A percentile compares a stretch with the other conserved stretches of the same genome.
Evolutionary conservation across 2,329 filamentous ascomycete genomes (phyloP).

Genomic region (Aureobasidium sp.): DNA sequence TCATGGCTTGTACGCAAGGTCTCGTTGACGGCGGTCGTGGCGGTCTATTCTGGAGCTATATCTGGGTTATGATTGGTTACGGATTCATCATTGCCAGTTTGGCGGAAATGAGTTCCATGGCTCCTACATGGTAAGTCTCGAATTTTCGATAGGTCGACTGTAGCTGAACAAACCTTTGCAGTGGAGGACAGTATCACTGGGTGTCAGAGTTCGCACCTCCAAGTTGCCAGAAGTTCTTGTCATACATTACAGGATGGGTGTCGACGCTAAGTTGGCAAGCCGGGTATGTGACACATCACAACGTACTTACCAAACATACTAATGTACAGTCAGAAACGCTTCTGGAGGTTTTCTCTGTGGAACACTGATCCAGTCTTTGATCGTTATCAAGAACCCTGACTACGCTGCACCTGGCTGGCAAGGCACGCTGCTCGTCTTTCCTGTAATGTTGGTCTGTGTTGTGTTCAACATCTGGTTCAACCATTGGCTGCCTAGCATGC

Average conservation of each 20-base stretch:
- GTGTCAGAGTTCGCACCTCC: slow-evolving; percentile 20
- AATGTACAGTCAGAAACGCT: slow-evolving; percentile 23
- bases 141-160: not conserved
- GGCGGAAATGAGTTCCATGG: slow-evolving; percentile 28
- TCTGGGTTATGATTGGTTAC: slow-evolving; percentile 21
- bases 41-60: slow-evolving; percentile 21
- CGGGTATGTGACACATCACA: slow-evolving; percentile 18
- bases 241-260: slow-evolving; percentile 42
- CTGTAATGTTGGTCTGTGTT: slow-evolving; percentile 35
- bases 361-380: slow-evolving; percentile 38
- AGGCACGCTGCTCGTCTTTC: slow-evolving; percentile 41
- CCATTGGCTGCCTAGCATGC: slow-evolving; percentile 27
- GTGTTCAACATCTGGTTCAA: slow-evolving; percentile 32
- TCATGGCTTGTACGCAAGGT: slow-evolving; percentile 26
- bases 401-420: slow-evolving; percentile 39
- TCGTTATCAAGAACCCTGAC: slow-evolving; percentile 33
- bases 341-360: slow-evolving; percentile 41
- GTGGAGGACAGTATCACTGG: slow-evolving; percentile 25
- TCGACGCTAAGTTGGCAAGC: slow-evolving; percentile 43
- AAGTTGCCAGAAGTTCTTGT: slow-evolving; percentile 34
- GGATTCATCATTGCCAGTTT: slow-evolving; percentile 19
- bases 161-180: slow-evolving; percentile 7
- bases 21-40: slow-evolving; percentile 20
- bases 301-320: not conserved
- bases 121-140: slow-evolving; percentile 15